A percentile compares a stretch with the other conserved stretches of the same genome.
phyloP scores from a whole-genome alignment of 345 rosid genomes.

The Toxicodendron radicans region DNA sequence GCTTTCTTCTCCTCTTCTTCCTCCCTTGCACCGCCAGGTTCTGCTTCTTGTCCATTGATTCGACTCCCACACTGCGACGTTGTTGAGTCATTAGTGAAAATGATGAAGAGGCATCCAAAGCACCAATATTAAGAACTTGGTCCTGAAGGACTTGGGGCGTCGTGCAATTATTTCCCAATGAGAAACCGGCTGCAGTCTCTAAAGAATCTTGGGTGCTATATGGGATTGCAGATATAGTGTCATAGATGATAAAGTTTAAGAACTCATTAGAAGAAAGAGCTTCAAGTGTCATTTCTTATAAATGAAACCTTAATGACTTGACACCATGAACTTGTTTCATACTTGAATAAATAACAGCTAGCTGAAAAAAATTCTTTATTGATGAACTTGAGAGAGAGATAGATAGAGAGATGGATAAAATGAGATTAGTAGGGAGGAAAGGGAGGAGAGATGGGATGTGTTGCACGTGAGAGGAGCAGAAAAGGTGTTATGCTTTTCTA shows the following conservation, averaged over 20 bases:
- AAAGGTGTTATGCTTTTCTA: slow-evolving; percentile 31
- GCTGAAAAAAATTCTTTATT: background rate
- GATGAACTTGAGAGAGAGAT: slow-evolving; percentile 9
- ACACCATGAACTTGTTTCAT: background rate
- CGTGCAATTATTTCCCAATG: slow-evolving; percentile 11
- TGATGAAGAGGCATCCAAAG: slow-evolving; percentile 23
- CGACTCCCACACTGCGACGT: slow-evolving; percentile 6
- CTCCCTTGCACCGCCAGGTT: slow-evolving; percentile 44
- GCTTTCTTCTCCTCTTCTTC: slow-evolving; percentile 71
- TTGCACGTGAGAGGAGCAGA: slow-evolving; percentile 45
- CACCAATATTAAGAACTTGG: slow-evolving; percentile 11
- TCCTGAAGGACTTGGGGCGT: slow-evolving; percentile 17
- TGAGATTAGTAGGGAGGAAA: background rate
- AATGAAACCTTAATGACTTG: background rate
- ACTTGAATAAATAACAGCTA: background rate
- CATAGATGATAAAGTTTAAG: slow-evolving; percentile 60
- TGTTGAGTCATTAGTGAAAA: slow-evolving; percentile 17
- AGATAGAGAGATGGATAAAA: background rate
- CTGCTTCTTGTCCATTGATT: slow-evolving; percentile 15
- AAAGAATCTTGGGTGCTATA: slow-evolving; percentile 32
- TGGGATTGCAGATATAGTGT: slow-evolving; percentile 62
- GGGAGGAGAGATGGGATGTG: background rate
- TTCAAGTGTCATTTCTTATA: slow-evolving; percentile 51
- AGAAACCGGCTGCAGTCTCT: slow-evolving; percentile 8
- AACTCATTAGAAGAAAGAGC: slow-evolving; percentile 70